Evolutionary conservation across 164 flowering plant genomes (phyloP), one percentile per base, ranked within the genome.

Genomic region (Annona cherimola): DNA sequence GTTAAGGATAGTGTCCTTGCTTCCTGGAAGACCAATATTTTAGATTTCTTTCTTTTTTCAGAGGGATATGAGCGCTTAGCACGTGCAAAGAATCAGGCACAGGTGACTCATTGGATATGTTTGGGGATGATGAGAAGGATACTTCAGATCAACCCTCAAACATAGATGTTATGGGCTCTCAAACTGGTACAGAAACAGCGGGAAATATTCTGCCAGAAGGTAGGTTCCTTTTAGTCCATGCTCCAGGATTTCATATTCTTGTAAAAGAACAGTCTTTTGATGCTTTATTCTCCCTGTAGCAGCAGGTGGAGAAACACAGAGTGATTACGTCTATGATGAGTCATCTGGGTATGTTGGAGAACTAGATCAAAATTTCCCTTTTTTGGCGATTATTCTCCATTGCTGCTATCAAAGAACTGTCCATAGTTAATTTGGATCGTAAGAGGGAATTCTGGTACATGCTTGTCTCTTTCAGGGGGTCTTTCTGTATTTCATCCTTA

Each of bases 21-120:
- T 26, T 26, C 35, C 35, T 26, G 35, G 35, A 26, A 26, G 57
- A 9, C 14, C 14, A 16, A 9, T 64, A 55, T 35, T 20, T 19
- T 43, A 35, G n/a, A 14, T 42, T 45, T 60, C 8, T 57, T 42
- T 46, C 42, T 69, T 50, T 55, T 44, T 73, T 79, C 86, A 94
- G 98, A 92, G 77, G 99, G 99, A 79, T 94, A 89, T 78, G 99
- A 94, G 76, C 84, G 70, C 67, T 59, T 94, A 73, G 90, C 86
- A 75, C 79, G 69, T 55, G 90, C 90, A 41, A 87, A 80, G 84
- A 83, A 26, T 26, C 35, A 44, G 87, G 83, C 41, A 68, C 77
- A 42, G 87, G 68, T 42, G 96, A 89, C 64, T 69, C 55, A 35
- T 84, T 76, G 76, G 99, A 95, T 76, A 95, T 95, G 90, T 95